phyloP scores from a whole-genome alignment of 495 filamentous ascomycete genomes.

The Podospora appendiculata region DNA sequence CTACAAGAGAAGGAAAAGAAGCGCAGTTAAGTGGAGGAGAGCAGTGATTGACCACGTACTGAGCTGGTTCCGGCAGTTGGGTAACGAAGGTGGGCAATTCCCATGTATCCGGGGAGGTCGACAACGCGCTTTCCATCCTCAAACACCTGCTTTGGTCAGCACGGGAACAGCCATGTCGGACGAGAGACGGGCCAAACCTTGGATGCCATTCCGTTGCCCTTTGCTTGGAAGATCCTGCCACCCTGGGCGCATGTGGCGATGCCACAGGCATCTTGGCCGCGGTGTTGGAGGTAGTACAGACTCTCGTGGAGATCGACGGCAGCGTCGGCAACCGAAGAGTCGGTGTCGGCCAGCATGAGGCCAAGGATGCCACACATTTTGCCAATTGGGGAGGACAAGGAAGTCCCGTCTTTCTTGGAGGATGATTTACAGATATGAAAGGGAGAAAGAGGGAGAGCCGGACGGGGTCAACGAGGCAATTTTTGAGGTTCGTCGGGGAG shows the following conservation, averaged over 20 bases:
- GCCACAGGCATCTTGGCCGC: conserved; percentile 89
- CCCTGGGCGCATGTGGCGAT: conserved; percentile 72
- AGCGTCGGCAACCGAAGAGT: conserved; percentile 22
- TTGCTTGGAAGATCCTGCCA: conserved; percentile 81
- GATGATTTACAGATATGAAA: too few species aligned
- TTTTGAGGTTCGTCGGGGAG: too few species aligned
- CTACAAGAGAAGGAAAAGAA: not conserved
- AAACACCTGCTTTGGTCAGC: conserved; percentile 43
- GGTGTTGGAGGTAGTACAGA: conserved; percentile 73
- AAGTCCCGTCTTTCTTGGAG: too few species aligned
- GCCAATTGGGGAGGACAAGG: not conserved
- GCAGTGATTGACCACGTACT: conserved; percentile 8
- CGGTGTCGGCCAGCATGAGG: conserved; percentile 63
- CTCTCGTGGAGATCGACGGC: conserved; percentile 77
- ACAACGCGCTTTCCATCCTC: conserved; percentile 64
- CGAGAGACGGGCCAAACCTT: conserved; percentile 37
- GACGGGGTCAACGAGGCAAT: not conserved
- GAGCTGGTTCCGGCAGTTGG: conserved; percentile 85
- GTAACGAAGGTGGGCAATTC: conserved; percentile 82
- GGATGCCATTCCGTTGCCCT: conserved; percentile 86
- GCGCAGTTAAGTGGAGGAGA: too few species aligned
- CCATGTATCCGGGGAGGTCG: conserved; percentile 85
- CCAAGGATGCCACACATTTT: conserved; percentile 83
- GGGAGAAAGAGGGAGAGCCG: not conserved
- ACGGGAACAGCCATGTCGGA: not conserved